A percentile compares a stretch with the other conserved stretches of the same genome.
Conservation (phyloP, 108 stramenopile species). For the Skeletonema grethae region DNA sequence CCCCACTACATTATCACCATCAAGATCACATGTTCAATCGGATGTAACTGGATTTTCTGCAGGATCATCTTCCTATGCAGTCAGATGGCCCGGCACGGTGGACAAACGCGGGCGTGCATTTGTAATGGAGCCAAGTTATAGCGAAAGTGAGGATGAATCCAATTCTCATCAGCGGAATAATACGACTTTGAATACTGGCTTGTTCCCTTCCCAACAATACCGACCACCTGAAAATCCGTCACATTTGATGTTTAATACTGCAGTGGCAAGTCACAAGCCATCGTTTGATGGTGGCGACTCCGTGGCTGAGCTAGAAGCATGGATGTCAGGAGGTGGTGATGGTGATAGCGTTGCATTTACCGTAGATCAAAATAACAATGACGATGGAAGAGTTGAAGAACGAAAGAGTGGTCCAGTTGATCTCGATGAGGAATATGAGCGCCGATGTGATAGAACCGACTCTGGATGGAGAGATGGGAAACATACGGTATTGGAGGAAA, state of each 20-base stretch:
- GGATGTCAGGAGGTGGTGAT: slow-evolving; percentile 31
- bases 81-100: slow-evolving; percentile 82
- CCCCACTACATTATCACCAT: slow-evolving; percentile 26
- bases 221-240: slow-evolving; percentile 3
- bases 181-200: slow-evolving; percentile 4
- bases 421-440: slow-evolving; percentile 14
- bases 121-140: slow-evolving; percentile 65
- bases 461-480: slow-evolving; percentile 26
- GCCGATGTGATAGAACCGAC: slow-evolving; percentile 4
- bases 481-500: slow-evolving; percentile 12
- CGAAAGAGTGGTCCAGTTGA: background rate
- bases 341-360: slow-evolving; percentile 10
- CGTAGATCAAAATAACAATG: slow-evolving; percentile 1
- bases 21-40: slow-evolving; percentile 41
- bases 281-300: slow-evolving; percentile 19
- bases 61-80: slow-evolving; percentile 45
- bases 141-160: slow-evolving; percentile 49
- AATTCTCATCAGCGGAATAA: slow-evolving; percentile 4
- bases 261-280: background rate
- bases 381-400: background rate
- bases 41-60: slow-evolving; percentile 34
- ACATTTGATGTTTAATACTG: slow-evolving; percentile 6
- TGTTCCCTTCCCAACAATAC: background rate
- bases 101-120: slow-evolving; percentile 60
- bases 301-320: slow-evolving; percentile 29